Conservation (phyloP, 345 rosid species). For the Abelmoschus esculentus region DNA sequence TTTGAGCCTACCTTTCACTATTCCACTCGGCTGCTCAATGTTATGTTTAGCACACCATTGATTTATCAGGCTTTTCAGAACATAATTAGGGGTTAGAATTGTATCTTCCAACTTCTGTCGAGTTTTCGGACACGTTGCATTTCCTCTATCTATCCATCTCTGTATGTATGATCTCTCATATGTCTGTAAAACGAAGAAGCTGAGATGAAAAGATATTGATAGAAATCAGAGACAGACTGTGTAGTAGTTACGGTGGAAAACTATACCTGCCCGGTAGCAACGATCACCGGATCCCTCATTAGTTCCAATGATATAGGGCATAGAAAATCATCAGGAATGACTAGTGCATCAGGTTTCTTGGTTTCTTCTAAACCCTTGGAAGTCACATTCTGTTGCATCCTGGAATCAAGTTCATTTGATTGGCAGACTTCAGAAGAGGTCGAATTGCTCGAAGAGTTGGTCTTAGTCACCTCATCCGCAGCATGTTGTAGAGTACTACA, state of each 20-base stretch:
- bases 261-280: too few species aligned
- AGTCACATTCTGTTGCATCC: too few species aligned
- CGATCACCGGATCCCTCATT: neutral
- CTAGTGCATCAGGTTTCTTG: neutral
- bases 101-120: neutral
- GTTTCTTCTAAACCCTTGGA: too few species aligned
- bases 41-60: neutral
- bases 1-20: neutral
- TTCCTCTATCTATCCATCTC: neutral
- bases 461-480: too few species aligned
- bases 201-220: too few species aligned
- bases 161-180: neutral
- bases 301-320: neutral
- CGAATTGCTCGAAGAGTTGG: too few species aligned
- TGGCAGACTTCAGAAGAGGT: too few species aligned
- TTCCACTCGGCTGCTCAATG: neutral
- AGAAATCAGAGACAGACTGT: too few species aligned
- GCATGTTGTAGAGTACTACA: too few species aligned
- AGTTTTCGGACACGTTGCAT: neutral
- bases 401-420: too few species aligned
- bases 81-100: neutral
- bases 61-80: neutral
- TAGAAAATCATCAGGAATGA: neutral
- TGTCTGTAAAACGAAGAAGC: neutral
- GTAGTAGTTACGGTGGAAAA: too few species aligned